Percentiles rank a stretch among this genome's conserved stretches.
Conservation (phyloP, 2,329 filamentous ascomycete genomes). For the Cladosporium sp. region DNA sequence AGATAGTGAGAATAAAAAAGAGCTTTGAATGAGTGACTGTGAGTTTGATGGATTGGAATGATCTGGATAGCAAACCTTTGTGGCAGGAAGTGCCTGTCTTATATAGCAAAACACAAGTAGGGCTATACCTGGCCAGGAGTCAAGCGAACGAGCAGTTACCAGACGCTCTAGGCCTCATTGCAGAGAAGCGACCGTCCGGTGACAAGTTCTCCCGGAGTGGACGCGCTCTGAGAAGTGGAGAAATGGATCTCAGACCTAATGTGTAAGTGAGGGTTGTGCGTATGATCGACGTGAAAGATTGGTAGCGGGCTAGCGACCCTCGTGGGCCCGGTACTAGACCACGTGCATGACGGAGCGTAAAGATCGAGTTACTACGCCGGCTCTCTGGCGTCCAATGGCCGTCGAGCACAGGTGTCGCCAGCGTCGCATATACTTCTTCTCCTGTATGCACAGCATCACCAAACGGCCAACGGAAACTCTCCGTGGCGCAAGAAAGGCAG, state of each 20-base stretch:
- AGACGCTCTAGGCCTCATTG: conserved; percentile 3
- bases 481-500: neutral
- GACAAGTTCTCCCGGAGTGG: neutral
- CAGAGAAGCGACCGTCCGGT: neutral
- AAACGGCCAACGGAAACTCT: neutral
- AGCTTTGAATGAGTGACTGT: conserved; percentile 3
- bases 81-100: neutral
- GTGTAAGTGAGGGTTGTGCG: neutral
- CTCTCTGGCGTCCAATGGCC: neutral
- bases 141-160: neutral
- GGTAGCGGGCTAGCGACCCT: neutral
- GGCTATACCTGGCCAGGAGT: neutral
- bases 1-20: neutral
- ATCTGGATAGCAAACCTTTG: neutral
- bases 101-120: neutral
- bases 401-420: neutral
- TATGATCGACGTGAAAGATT: conserved; percentile 2
- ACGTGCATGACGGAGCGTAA: neutral
- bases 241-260: neutral
- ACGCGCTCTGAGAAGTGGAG: conserved; percentile 4
- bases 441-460: neutral
- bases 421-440: neutral
- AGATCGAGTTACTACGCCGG: conserved; percentile 1
- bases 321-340: neutral
- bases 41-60: neutral